phyloP scores from a whole-genome alignment of 768 basidiomycete genomes.

The Kwoniella newhampshirensis region DNA sequence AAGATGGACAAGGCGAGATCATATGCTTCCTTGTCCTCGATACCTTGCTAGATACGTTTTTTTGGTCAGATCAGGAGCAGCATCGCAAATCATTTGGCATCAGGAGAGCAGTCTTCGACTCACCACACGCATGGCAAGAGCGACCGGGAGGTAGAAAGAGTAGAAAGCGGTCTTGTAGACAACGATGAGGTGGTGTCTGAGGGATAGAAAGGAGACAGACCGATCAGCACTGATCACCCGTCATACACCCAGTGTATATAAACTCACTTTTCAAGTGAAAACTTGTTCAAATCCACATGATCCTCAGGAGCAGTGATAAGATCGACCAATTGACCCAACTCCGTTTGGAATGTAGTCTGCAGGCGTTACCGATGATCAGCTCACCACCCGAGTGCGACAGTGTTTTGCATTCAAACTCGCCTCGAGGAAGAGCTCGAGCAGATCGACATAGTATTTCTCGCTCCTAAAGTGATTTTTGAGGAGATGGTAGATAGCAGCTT shows the following conservation, averaged over 20 bases:
- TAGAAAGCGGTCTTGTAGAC: conserved; percentile 97
- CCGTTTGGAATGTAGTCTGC: conserved; percentile 79
- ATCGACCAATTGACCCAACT: conserved; percentile 94
- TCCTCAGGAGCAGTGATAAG: conserved; percentile 93
- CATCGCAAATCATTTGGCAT: background rate
- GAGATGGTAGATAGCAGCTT: conserved; percentile 85
- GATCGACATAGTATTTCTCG: conserved; percentile 78
- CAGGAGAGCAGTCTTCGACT: conserved; percentile 19
- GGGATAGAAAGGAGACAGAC: conserved; percentile 4
- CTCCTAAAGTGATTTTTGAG: conserved; percentile 80
- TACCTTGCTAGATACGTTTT: conserved; percentile 48
- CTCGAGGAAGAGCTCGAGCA: conserved; percentile 90
- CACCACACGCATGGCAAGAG: conserved; percentile 79
- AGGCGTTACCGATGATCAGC: background rate
- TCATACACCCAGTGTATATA: background rate
- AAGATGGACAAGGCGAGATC: conserved; percentile 75
- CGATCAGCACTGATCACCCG: background rate
- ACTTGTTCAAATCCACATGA: conserved; percentile 77
- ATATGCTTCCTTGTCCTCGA: conserved; percentile 62
- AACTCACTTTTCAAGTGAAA: conserved; percentile 78
- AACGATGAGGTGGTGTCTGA: conserved; percentile 85
- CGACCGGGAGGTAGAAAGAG: conserved; percentile 97
- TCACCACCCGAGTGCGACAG: background rate
- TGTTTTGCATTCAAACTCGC: conserved; percentile 51
- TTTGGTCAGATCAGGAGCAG: background rate